Evolutionary conservation across 768 basidiomycete species (phyloP), one percentile per base, ranked within the genome.

Genomic region (Rhodotorula sphaerocarpa): DNA sequence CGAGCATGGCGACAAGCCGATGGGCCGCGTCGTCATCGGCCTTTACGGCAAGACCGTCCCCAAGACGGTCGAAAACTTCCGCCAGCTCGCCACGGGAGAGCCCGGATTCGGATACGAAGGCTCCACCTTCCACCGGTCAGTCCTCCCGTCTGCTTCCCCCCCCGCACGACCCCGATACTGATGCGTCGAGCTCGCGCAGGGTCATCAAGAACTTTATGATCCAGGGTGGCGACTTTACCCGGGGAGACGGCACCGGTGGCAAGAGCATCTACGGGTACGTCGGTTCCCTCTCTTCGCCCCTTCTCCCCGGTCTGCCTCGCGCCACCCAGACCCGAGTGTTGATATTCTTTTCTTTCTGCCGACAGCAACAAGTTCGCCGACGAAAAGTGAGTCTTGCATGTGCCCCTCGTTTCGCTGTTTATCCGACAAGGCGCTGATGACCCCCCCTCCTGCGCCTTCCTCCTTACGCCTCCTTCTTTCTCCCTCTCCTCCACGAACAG

Each of bases 71-170:
- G 63, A 64, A 57, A 64, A 64, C 57, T 64, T 64, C 57, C 39
- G 63, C 93, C 81, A 89, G 75, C 81, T 99, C 70, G 79, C 88
- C 18, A 88, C 90, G 42, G 88, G 92, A 61, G 79, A 83, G 71
- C 83, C 81, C 70, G 88, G 85, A 23, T 93, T 81, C 73, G 91
- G 92, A 15, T 99, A 90, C 82, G 86, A 93, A 77, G 91, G 89
- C 47, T 91, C 90, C 63, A 85, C 85, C 70, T 99, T 99, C 84
- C 93, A 99, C 59, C 48, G 27, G 50, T 51, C 33, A 21, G 50
- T 34, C 2, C 12, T 1, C 4, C 28, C 30, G 30, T 23, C 48
- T 6, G 27, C 33, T 21, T 9, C 23, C 2, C 21, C 23, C 1
- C n/a, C 23, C n/a, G 34, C 23, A 16, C 30, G 31, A 31, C 46